Evolutionary conservation across 495 filamentous ascomycete species (phyloP).

Genomic region (Penicillium bialowiezense): DNA sequence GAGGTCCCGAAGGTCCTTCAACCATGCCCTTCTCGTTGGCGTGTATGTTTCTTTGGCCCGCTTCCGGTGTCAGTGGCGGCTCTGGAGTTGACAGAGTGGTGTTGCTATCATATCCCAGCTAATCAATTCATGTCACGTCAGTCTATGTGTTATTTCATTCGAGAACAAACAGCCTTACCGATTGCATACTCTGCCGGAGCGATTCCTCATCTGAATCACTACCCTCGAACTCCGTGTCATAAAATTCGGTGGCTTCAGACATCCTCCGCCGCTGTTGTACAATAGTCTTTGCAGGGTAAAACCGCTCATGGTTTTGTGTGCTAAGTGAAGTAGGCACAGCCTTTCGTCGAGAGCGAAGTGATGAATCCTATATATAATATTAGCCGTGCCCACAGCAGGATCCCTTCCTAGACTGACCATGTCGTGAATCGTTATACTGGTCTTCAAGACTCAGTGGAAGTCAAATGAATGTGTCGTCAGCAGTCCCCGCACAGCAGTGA

Average conservation of each 20-base stretch:
- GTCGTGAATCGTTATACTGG: background rate
- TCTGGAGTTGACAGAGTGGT: conserved; percentile 18
- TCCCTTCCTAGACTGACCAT: background rate
- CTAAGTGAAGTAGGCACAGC: conserved; percentile 13
- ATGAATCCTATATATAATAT: conserved; percentile 6
- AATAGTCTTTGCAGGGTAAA: conserved; percentile 2
- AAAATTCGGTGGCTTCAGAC: conserved; percentile 68
- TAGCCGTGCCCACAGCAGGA: too few species aligned
- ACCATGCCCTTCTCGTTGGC: conserved; percentile 37
- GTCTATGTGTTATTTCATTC: background rate
- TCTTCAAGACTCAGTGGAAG: background rate
- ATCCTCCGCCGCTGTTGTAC: background rate
- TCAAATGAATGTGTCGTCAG: background rate
- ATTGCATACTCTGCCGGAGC: conserved; percentile 47
- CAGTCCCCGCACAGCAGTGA: background rate
- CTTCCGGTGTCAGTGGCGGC: conserved; percentile 9
- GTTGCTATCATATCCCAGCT: conserved; percentile 18
- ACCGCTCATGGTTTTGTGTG: conserved; percentile 7
- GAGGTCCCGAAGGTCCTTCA: conserved; percentile 74
- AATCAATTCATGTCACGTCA: background rate
- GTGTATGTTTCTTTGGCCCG: conserved; percentile 22
- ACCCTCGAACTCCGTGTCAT: conserved; percentile 71
- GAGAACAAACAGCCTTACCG: conserved; percentile 6
- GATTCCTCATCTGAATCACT: conserved; percentile 63
- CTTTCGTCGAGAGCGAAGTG: conserved; percentile 14